phyloP scores from a whole-genome alignment of 176 grass and related monocot genomes.

The Lolium multiflorum region DNA sequence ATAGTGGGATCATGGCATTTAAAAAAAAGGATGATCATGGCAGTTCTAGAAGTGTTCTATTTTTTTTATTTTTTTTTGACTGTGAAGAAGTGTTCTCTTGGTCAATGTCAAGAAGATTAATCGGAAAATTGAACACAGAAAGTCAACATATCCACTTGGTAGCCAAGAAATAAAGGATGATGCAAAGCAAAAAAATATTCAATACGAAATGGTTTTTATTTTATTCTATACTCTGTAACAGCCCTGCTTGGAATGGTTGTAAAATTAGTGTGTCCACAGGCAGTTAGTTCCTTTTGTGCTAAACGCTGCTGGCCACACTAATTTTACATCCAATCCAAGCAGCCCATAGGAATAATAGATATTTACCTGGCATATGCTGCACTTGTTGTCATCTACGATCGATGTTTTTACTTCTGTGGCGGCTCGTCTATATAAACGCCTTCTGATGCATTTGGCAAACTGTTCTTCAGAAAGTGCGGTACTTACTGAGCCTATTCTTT shows the following conservation, averaged over 20 bases:
- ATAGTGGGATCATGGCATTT: not conserved
- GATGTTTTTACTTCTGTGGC: conserved; percentile 18
- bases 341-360: not conserved
- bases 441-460: conserved; percentile 71
- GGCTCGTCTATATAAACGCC: conserved; percentile 49
- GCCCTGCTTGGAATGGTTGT: no score
- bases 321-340: no score
- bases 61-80: no score
- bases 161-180: conserved; percentile 2
- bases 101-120: not conserved
- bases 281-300: no score
- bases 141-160: conserved; percentile 5
- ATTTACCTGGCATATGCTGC: conserved; percentile 90
- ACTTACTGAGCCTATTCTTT: conserved; percentile 82
- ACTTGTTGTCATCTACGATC: conserved; percentile 63
- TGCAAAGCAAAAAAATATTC: not conserved
- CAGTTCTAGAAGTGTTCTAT: not conserved
- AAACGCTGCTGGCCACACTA: no score
- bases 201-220: not conserved
- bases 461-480: conserved; percentile 80
- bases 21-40: not conserved
- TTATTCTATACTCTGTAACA: not conserved
- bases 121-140: not conserved
- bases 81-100: not conserved
- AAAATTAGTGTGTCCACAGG: no score